Evolutionary conservation across 345 rosid genomes (phyloP), one percentile per base, ranked within the genome.

Genomic region (Boechera retrofracta): DNA sequence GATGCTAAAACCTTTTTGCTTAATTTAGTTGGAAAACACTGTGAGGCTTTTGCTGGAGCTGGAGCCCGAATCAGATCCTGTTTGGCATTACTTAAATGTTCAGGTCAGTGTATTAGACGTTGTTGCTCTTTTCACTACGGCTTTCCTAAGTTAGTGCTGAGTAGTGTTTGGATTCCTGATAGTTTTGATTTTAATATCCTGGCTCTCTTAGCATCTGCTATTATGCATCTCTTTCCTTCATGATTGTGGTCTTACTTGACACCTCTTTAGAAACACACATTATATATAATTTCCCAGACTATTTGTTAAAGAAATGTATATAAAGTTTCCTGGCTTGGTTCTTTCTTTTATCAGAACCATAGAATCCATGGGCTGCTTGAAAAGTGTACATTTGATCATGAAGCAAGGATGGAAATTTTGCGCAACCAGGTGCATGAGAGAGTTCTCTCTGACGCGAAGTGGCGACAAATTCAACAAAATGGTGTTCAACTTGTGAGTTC

Each of bases 51-150:
- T 94, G 85, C 78, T 94, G 87, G 98, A 94, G 89, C 86, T 94
- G 81, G 98, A 92, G 54, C 98, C 98, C 15, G 98, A 92, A 45
- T 90, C 94, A 0, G 98, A 94, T 83, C 98, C 98, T 21, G 95
- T 89, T 56, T 90, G 98, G 98, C 97, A 94, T 83, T 89, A 88
- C 79, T 85, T 94, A 77, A 89, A 85, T 84, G 89, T 94, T 66
- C 98, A 92, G 98, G 98, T 92, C 48, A 73, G 89, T 80, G 6
- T 57, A 75, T 81, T 54, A 52, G n/a, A 48, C 41, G 5, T 48
- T 47, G 38, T 29, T 13, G 6, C 49, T 58, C 36, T 69, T 51
- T 51, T 52, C 38, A 51, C 79, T 58, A 54, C 9, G 10, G 38
- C 24, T 68, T 68, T 53, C 55, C 55, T 7, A 55, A 3, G 41